Evolutionary conservation across 2,329 filamentous ascomycete species (phyloP).

Genomic region (Pseudopithomyces chartarum): DNA sequence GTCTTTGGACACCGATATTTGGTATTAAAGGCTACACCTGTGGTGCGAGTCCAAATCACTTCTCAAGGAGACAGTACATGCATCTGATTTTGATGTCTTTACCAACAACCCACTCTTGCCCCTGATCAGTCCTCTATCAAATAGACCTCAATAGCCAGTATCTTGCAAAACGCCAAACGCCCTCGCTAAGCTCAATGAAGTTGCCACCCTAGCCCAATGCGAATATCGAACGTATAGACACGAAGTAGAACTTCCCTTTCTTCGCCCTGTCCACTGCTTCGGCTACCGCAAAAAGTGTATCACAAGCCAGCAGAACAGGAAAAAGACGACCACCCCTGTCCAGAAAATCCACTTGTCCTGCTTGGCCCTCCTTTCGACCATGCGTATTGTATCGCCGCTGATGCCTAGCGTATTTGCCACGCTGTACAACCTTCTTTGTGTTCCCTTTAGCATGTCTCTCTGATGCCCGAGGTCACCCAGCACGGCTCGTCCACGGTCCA

Average conservation of each 20-base stretch:
- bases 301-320: conserved; percentile 89
- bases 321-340: conserved; percentile 83
- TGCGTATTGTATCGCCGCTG: conserved; percentile 93
- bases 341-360: conserved; percentile 99
- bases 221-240: conserved; percentile 10
- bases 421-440: conserved; percentile 86
- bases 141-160: background rate
- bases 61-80: background rate
- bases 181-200: conserved; percentile 19
- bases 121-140: background rate
- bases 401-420: conserved; percentile 93
- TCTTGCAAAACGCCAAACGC: conserved; percentile 16
- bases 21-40: background rate
- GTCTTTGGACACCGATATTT: no score
- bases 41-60: background rate
- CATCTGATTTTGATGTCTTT: background rate
- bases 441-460: conserved; percentile 92
- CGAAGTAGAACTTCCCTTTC: conserved; percentile 12
- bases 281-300: conserved; percentile 73
- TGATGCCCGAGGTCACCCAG: conserved; percentile 87
- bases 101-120: background rate
- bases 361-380: conserved; percentile 88
- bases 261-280: background rate
- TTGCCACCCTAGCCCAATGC: background rate
- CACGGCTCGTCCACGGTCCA: conserved; percentile 88